Conservation (phyloP, 768 basidiomycete genomes). For the Boletus pseudopeckii region DNA sequence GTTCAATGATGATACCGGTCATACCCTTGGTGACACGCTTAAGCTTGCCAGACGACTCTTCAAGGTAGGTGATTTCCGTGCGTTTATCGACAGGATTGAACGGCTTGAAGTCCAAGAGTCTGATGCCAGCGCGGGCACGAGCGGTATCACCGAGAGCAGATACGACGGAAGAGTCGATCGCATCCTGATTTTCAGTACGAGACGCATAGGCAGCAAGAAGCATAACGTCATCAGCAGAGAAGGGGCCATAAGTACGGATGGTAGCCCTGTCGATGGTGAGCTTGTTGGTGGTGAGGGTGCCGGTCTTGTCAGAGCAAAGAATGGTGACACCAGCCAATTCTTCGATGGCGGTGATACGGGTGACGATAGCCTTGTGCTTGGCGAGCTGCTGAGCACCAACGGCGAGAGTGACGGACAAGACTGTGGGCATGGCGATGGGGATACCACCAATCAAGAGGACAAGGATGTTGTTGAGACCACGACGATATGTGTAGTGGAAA, state of each 20-base stretch:
- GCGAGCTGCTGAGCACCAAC: conserved; percentile 99
- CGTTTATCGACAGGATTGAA: conserved; percentile 99
- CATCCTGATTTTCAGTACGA: conserved; percentile 98
- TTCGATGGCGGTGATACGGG: conserved; percentile 98
- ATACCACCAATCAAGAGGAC: conserved; percentile 99
- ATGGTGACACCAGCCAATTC: conserved; percentile 98
- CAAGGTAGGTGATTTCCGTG: conserved; percentile 97
- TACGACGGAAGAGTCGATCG: conserved; percentile 89
- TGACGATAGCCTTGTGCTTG: conserved; percentile 99
- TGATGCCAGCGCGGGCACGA: conserved; percentile 88
- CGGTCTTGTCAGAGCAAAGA: conserved; percentile 98
- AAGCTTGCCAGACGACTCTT: conserved; percentile 90
- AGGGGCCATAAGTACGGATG: conserved; percentile 86
- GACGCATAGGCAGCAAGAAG: conserved; percentile 94
- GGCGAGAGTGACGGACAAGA: conserved; percentile 95
- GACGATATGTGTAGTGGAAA: conserved; percentile 88
- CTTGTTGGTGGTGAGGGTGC: conserved; percentile 98
- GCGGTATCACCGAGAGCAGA: conserved; percentile 66
- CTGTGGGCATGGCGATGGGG: conserved; percentile 99
- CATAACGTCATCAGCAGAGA: conserved; percentile 87
- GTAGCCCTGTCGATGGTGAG: conserved; percentile 94
- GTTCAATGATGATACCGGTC: conserved; percentile 98
- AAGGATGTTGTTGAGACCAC: conserved; percentile 94
- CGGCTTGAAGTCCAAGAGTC: conserved; percentile 97
- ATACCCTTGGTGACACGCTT: conserved; percentile 99